phyloP scores from a whole-genome alignment of 345 rosid genomes.

The Cardiospermum halicacabum region DNA sequence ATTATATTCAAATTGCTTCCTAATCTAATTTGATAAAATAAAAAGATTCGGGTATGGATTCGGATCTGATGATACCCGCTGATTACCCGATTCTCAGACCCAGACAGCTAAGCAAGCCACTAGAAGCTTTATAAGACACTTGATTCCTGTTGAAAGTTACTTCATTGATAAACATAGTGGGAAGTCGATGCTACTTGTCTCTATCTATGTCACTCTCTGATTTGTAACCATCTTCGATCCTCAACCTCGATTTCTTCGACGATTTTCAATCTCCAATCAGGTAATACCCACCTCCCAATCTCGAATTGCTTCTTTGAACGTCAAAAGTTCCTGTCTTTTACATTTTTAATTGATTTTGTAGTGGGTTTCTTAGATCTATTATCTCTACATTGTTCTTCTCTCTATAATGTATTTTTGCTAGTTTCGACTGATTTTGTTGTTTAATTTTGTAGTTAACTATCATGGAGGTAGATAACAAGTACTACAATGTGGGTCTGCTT shows the following conservation, averaged over 20 bases:
- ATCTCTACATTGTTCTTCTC: background rate
- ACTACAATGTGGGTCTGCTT: constrained; percentile 51
- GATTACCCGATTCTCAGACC: background rate
- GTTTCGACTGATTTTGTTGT: background rate
- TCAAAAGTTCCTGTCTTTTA: background rate
- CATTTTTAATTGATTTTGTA: background rate
- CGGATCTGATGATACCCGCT: background rate
- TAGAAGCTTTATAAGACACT: background rate
- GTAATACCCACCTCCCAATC: background rate
- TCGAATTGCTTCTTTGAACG: background rate
- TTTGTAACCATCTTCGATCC: background rate
- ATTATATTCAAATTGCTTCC: no score
- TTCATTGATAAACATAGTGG: background rate
- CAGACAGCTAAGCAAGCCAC: background rate
- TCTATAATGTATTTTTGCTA: constrained; percentile 8
- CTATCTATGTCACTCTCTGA: background rate
- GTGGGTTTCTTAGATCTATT: background rate
- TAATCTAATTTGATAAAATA: no score
- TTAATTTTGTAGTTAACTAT: background rate
- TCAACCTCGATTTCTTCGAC: constrained; percentile 8
- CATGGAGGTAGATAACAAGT: constrained; percentile 52
- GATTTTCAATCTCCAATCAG: constrained; percentile 15
- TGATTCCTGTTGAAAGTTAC: background rate
- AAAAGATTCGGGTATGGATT: background rate
- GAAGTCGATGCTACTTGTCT: constrained; percentile 2